phyloP scores from a whole-genome alignment of 352 stramenopile genomes.

The Pythium brachiatum region DNA sequence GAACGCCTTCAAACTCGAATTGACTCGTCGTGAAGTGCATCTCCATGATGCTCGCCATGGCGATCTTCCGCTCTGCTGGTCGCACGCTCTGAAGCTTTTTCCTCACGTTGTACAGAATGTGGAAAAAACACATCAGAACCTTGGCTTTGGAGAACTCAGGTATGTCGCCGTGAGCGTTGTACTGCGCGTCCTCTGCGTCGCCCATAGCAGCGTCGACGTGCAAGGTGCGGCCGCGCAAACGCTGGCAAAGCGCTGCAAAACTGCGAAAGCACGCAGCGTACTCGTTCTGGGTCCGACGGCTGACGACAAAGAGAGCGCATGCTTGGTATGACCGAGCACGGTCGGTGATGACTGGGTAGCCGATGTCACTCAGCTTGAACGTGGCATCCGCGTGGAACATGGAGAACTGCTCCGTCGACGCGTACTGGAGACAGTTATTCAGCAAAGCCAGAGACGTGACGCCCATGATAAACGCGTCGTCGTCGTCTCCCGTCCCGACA shows the following conservation, averaged over 20 bases:
- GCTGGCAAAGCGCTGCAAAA: not conserved
- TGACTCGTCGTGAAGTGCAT: not conserved
- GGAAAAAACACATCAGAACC: slow-evolving; percentile 1
- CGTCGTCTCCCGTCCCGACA: not conserved
- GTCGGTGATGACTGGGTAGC: slow-evolving; percentile 5
- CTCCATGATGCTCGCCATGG: not conserved
- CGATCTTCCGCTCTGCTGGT: not conserved
- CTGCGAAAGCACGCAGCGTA: not conserved
- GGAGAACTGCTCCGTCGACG: not conserved
- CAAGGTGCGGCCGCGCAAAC: not conserved
- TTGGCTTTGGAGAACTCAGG: not conserved
- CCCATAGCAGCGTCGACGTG: not conserved
- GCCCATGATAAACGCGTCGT: not conserved
- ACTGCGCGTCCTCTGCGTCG: not conserved
- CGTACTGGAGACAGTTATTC: not conserved
- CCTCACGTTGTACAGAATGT: slow-evolving; percentile 4
- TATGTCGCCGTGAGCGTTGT: not conserved
- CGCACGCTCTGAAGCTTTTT: not conserved
- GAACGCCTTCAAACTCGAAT: not conserved
- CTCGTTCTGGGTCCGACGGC: not conserved
- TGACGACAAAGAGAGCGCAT: not conserved
- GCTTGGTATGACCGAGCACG: not conserved
- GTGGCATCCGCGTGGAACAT: not conserved
- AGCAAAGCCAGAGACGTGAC: not conserved
- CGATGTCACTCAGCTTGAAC: slow-evolving; percentile 7